Base-by-base conservation (phyloP, 1,284 basidiomycete species). In the Anthracocystis setariae region DNA sequence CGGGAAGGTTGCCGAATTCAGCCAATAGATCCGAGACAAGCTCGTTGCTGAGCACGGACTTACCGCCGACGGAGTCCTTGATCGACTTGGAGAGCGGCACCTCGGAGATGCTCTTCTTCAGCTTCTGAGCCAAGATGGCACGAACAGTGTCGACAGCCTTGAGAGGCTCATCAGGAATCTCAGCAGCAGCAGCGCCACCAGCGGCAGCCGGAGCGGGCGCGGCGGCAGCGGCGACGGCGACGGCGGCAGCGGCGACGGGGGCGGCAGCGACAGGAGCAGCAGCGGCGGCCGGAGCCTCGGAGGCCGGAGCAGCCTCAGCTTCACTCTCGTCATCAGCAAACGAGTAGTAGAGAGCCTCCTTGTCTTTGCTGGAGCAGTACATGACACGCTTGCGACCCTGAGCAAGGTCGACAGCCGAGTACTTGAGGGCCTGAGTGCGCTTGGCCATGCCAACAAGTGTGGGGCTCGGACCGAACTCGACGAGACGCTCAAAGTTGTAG, bases 61-160 rank as follows among this genome's bases (percentile, higher is more conserved):
- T 98, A 74, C 96, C 96, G 40, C 93, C 94, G 50, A 97, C 94
- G 63, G 98, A 90, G 82, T 98, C 95, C 85, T 98, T 98, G 87
- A 98, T 94, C 1, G 93, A 91, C 85, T 98, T 98, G 71, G 89
- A 88, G n/a, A 94, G 87, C 3, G 93, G 91, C 54, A 98, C 86
- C 77, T 98, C 95, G 52, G 90, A 88, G 35, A 94, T 87, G 65
- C 87, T 88, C 87, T 98, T 98, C 90, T 98, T 98, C 81, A 98
- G 87, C 86, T 98, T 98, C 86, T 98, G 95, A 1, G 95, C 93
- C 63, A 98, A 90, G 83, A 98, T 91, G 77, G 90, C 88, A 48
- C 89, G 88, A 38, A 98, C 88, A 25, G 95, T 91, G 73, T 98
- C 95, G 76, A 91, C 86, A 7, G 95, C 92, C 85, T 93, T 94